A percentile compares a stretch with the other conserved stretches of the same genome.
Conservation (phyloP, 768 basidiomycete genomes). For the Antrodiella citrinella region DNA sequence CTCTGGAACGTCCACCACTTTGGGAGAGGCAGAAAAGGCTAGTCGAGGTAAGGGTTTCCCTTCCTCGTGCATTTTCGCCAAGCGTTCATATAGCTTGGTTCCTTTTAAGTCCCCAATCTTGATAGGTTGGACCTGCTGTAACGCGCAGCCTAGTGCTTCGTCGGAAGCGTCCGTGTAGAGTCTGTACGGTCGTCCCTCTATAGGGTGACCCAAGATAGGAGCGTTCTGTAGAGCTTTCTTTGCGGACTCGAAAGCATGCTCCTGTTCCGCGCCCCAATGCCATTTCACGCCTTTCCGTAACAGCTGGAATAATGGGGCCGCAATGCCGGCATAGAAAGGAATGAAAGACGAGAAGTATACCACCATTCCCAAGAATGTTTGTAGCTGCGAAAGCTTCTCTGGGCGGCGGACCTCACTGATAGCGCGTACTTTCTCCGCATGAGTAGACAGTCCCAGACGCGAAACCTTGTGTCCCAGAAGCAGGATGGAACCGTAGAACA, state of each 20-base stretch:
- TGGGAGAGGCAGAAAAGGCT: conserved; percentile 4
- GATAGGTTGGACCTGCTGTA: conserved; percentile 20
- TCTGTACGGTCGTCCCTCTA: conserved; percentile 23
- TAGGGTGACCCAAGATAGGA: conserved; percentile 26
- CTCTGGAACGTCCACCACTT: conserved; percentile 3
- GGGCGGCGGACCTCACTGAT: conserved; percentile 21
- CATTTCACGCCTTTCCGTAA: conserved; percentile 21
- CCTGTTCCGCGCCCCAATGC: conserved; percentile 18
- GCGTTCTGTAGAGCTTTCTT: conserved; percentile 24
- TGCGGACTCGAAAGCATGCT: conserved; percentile 20
- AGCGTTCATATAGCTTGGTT: conserved; percentile 13
- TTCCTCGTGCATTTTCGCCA: conserved; percentile 7
- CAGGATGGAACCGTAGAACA: conserved; percentile 17
- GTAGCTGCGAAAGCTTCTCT: conserved; percentile 11
- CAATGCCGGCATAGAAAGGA: conserved; percentile 27
- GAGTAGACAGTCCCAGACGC: conserved; percentile 29
- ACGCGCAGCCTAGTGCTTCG: conserved; percentile 13
- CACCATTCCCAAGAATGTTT: conserved; percentile 20
- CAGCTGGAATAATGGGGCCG: conserved; percentile 26
- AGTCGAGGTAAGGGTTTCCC: conserved; percentile 9
- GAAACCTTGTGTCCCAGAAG: too few species aligned
- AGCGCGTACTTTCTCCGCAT: conserved; percentile 16
- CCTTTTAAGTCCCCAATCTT: conserved; percentile 13
- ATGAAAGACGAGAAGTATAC: conserved; percentile 31
- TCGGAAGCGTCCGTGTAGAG: conserved; percentile 28